Evolutionary conservation across 2,329 filamentous ascomycete species (phyloP).

Genomic region (Epicoccum sorghinum): DNA sequence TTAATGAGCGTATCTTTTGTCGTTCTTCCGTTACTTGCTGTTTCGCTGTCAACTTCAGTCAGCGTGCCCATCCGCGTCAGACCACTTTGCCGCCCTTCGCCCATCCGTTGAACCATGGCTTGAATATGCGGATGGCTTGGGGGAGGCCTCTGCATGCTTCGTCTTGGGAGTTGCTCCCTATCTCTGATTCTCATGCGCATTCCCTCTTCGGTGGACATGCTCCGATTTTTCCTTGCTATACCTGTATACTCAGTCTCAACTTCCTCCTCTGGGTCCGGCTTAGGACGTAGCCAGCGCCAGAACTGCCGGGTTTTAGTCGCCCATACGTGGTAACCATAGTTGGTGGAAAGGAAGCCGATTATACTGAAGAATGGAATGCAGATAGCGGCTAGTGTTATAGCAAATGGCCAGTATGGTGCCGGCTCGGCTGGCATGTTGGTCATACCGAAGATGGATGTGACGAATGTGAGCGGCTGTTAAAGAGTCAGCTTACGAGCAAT

Average conservation of each 20-base stretch:
- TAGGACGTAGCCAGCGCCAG: slow-evolving; percentile 37
- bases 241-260: slow-evolving; percentile 15
- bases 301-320: slow-evolving; percentile 35
- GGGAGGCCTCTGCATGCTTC: slow-evolving; percentile 17
- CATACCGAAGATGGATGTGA: slow-evolving; percentile 65
- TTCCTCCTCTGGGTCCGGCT: slow-evolving; percentile 7
- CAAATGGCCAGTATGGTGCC: slow-evolving; percentile 48
- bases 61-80: slow-evolving; percentile 31
- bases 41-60: slow-evolving; percentile 3
- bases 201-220: slow-evolving; percentile 36
- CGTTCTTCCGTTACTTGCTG: slow-evolving; percentile 12
- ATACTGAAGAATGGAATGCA: slow-evolving; percentile 56
- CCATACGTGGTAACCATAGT: slow-evolving; percentile 49
- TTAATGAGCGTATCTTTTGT: slow-evolving; percentile 32
- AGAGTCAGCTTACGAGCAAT: neutral
- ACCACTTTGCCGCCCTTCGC: slow-evolving; percentile 35
- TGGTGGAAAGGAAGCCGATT: slow-evolving; percentile 53
- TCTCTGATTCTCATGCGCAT: slow-evolving; percentile 33
- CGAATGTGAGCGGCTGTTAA: slow-evolving; percentile 61
- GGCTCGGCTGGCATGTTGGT: slow-evolving; percentile 52
- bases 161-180: slow-evolving; percentile 5
- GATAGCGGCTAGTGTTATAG: slow-evolving; percentile 49
- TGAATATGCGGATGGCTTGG: slow-evolving; percentile 39
- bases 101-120: slow-evolving; percentile 36
- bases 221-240: slow-evolving; percentile 23